Evolutionary conservation across 2,329 filamentous ascomycete species (phyloP), one percentile per base, ranked within the genome.

Genomic region (Xylariaceae sp.): DNA sequence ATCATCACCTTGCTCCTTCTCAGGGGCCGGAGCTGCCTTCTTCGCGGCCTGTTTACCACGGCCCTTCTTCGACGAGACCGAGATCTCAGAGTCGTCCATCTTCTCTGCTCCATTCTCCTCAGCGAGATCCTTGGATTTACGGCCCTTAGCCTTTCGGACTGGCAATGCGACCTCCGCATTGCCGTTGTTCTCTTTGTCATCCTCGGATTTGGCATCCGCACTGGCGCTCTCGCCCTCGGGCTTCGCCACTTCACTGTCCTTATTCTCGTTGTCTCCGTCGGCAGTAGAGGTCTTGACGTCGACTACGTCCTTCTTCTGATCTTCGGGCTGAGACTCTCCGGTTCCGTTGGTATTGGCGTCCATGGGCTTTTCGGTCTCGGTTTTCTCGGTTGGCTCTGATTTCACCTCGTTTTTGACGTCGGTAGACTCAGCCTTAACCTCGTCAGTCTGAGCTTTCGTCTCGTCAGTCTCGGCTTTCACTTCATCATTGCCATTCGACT

Each of bases 61-160:
- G 18, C 64, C 64, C 52, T 72, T 74, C 64, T 74, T 74, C 15
- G 67, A 68, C 52, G 70, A 57, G 34, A 56, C 57, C n/a, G 58
- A 55, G 50, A 62, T 54, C 39, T 61, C 54, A 9, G 59, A 44
- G 15, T 59, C 65, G 1, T 67, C 62, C 8, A 64, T 66, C n/a
- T 69, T 67, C 37, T 72, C 72, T 8, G 50, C 62, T 51, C 67
- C 66, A 11, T 61, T 62, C 18, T 67, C 61, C 49, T 15, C 51
- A 51, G 69, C 66, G 35, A 67, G 65, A 56, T 71, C 69, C 62
- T 72, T 73, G 13, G 65, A 39, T 18, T 66, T 66, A 35, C 63
- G 71, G 57, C 71, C 71, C 34, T 62, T 64, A 11, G 63, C 8
- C 56, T 65, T 66, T 55, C 66, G 64, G 15, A 49, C 53, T 51